A percentile compares a stretch with the other conserved stretches of the same genome.
Evolutionary conservation across 805 yeast genomes (phyloP).

Genomic region (Saccharomyces jurei): DNA sequence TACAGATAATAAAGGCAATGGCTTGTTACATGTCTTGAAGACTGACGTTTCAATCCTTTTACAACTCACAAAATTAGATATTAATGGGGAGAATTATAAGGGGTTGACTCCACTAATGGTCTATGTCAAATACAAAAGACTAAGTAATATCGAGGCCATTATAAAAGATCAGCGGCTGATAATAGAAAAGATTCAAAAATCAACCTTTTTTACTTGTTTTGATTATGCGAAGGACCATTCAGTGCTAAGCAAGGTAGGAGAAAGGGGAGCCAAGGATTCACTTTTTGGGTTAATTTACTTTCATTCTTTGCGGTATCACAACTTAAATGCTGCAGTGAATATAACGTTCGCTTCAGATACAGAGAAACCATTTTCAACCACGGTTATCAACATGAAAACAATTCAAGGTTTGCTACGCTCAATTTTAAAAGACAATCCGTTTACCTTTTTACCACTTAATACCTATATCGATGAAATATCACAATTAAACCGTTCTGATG

Average conservation of each 20-base stretch:
- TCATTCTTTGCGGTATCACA: constrained; percentile 17
- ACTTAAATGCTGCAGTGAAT: constrained; percentile 9
- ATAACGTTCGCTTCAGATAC: background rate
- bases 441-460: constrained; percentile 21
- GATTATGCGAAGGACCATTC: constrained; percentile 38
- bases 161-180: constrained; percentile 44
- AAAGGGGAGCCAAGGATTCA: constrained; percentile 6
- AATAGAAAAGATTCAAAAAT: constrained; percentile 29
- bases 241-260: constrained; percentile 13
- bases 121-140: constrained; percentile 59
- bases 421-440: constrained; percentile 9
- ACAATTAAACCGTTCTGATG: background rate
- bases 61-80: constrained; percentile 32
- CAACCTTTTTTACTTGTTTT: constrained; percentile 32
- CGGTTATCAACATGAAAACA: constrained; percentile 8
- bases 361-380: background rate
- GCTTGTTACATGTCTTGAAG: constrained; percentile 64
- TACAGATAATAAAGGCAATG: constrained; percentile 64
- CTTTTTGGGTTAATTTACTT: constrained; percentile 9
- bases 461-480: constrained; percentile 6
- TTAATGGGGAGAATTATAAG: constrained; percentile 54
- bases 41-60: constrained; percentile 40
- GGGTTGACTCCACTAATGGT: constrained; percentile 64
- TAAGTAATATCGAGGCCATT: constrained; percentile 48
- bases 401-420: constrained; percentile 15